Base-by-base conservation (phyloP, 1,284 basidiomycete genomes). In the Limonomyces culmigenus region DNA sequence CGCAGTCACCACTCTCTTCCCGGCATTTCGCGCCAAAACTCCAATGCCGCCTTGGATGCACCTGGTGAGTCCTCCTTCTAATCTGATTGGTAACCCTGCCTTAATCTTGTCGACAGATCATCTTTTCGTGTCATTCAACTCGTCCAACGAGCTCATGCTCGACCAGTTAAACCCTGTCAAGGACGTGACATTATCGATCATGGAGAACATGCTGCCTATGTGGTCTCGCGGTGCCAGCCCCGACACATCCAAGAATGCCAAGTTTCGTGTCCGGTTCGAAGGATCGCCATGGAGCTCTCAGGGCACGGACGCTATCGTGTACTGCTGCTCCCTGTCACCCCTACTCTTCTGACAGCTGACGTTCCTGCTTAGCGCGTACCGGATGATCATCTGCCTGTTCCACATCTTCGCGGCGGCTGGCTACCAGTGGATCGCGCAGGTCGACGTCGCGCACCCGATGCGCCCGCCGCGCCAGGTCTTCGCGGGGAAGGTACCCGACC, bases 401-500 rank as follows among this genome's bases (percentile, higher is more conserved):
- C 41, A 49, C 17, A 50, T 56, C n/a, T 51, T 69, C 19, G 55
- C 53, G 8, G 5, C 30, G 8, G 37, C 67, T 63, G 64, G 65
- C 5, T 68, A 62, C 42, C 47, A 54, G 21, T 80, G 75, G 42
- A 56, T 69, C 39, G 67, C 77, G 12, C 65, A 70, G n/a, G 60
- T 76, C 19, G 70, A 70, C 39, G 60, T 65, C 4, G 65, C 63
- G 35, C 60, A 61, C 41, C 43, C 61, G 52, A 43, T 46, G 16
- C 44, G 75, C 63, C 55, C 64, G 21, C 70, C 74, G 27, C 70
- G 70, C 14, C 60, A 80, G 17, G 56, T 83, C 34, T 83, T 60
- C 43, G 45, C 71, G 43, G 60, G 65, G 21, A 56, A 56, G 10
- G 48, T 52, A 17, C 55, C 61, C 6, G 72, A 75, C 42, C 39